Evolutionary conservation across 805 yeast genomes (phyloP), one percentile per base, ranked within the genome.

Genomic region (Lachancea meyersii): DNA sequence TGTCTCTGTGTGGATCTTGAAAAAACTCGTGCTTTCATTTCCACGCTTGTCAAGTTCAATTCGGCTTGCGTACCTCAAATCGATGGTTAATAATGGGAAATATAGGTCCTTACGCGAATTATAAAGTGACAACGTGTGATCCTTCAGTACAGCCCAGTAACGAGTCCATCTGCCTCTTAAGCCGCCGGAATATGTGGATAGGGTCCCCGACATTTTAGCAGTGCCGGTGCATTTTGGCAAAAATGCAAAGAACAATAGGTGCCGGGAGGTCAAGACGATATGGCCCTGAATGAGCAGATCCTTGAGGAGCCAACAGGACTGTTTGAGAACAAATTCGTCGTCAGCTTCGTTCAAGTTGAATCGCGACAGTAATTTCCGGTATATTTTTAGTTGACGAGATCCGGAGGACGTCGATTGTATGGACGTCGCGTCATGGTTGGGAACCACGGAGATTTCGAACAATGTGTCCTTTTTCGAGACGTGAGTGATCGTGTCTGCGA

Each of bases 241-340:
- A 51, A 77, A 79, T 0, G 96, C 93, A 64, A 82, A 82, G 57
- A 86, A 91, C 34, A 86, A 64, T 5, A 89, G 57, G 47, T 76
- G 76, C 13, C 72, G 66, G 33, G 69, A 62, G 1, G 97, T 88
- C 20, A 91, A 61, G 52, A 83, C 83, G 14, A 88, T 60, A 53
- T 84, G 89, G 2, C 97, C 97, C 61, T 87, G 96, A 20, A 88
- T 65, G 21, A 91, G 66, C 0, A 89, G 93, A 53, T 86, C 95
- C 46, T 80, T 76, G 44, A 87, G 68, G 28, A 89, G 67, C 95
- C 96, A 89, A 23, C 88, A 79, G 2, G 82, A 73, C 53, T 72
- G 82, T 48, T 80, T 84, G n/a, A 72, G 74, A 24, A 73, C 52
- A 46, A 81, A 71, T n/a, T 61, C 60, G 30, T 42, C 45, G 50